phyloP scores from a whole-genome alignment of 2,329 filamentous ascomycete genomes.

The Colletotrichum trifolii region DNA sequence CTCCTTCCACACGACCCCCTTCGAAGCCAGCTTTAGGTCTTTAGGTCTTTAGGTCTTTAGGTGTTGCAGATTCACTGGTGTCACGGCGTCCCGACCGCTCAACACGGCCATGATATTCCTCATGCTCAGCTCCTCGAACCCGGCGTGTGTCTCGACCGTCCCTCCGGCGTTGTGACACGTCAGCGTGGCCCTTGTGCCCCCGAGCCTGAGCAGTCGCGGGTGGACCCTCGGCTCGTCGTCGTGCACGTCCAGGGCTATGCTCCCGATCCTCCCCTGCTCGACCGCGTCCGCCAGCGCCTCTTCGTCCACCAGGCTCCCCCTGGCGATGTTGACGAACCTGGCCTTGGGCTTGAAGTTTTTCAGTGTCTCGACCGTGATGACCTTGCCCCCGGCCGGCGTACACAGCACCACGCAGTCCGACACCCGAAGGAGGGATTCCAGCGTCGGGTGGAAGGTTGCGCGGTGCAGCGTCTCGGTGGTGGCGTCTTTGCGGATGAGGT shows the following conservation, averaged over 20 bases:
- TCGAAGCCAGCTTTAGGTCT: too few species aligned
- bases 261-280: slow-evolving; percentile 59
- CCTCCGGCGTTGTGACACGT: slow-evolving; percentile 77
- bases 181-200: slow-evolving; percentile 61
- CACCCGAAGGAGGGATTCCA: slow-evolving; percentile 62
- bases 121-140: slow-evolving; percentile 75
- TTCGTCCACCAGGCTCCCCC: slow-evolving; percentile 74
- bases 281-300: slow-evolving; percentile 70
- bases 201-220: slow-evolving; percentile 54
- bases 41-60: slow-evolving; percentile 46
- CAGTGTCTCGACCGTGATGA: slow-evolving; percentile 63
- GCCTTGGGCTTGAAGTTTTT: slow-evolving; percentile 63
- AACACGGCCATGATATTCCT: slow-evolving; percentile 73
- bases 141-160: slow-evolving; percentile 73
- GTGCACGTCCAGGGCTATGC: slow-evolving; percentile 74
- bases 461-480: slow-evolving; percentile 53
- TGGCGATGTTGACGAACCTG: slow-evolving; percentile 73
- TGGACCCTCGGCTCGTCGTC: slow-evolving; percentile 68
- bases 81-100: slow-evolving; percentile 60
- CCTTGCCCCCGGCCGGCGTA: slow-evolving; percentile 61
- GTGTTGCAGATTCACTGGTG: slow-evolving; percentile 72
- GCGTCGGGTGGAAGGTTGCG: slow-evolving; percentile 61
- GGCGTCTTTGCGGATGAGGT: slow-evolving; percentile 62
- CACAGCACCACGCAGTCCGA: slow-evolving; percentile 73
- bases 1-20: too few species aligned